Evolutionary conservation across 148 eudicot genomes (phyloP), one percentile per base, ranked within the genome.

Genomic region (Fagopyrum homotropicum): DNA sequence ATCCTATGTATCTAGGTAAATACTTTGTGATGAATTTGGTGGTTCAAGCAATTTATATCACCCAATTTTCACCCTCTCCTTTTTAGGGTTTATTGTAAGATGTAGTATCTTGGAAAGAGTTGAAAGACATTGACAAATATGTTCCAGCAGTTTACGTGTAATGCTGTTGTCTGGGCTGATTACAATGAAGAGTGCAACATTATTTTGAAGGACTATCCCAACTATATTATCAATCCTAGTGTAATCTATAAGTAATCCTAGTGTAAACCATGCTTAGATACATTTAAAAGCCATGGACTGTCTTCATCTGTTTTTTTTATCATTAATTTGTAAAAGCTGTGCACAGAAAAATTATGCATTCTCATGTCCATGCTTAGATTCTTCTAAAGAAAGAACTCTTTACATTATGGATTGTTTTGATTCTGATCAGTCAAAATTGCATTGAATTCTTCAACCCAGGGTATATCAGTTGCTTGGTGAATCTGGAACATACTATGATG

Each of bases 401-500:
- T 19, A 57, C 8, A 57, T 57, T 49, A 85, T 54, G 51, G 12
- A 16, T 43, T 44, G 30, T 3, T 46, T 69, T 44, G 16, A 6
- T 6, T 44, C 29, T 26, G 12, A 68, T 35, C 22, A 35, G 17
- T 69, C 15, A 17, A 9, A 44, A 44, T 5, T 17, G 5, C 9
- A 8, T 19, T 47, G 55, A n/a, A 66, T 66, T 64, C 46, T 66
- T 66, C 9, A 40, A 40, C 35, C 71, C 90, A 95, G 99, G 97
- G 97, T 95, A 10, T 95, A 95, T 78, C 99, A 90, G 79, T 77
- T 95, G 81, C 83, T 95, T 70, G 99, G 99, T 79, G 99, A 95
- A 85, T 16, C 91, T 4, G 97, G 99, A 17, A 92, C 96, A 60
- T 92, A 92, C 85, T 95, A 95, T 79, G 99, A 97, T 9, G 97